These are phyloP conservation scores for Biscogniauxia sp. DNA, from an alignment of 2,329 filamentous ascomycete genomes.

Conservation along the genomic window DNA sequence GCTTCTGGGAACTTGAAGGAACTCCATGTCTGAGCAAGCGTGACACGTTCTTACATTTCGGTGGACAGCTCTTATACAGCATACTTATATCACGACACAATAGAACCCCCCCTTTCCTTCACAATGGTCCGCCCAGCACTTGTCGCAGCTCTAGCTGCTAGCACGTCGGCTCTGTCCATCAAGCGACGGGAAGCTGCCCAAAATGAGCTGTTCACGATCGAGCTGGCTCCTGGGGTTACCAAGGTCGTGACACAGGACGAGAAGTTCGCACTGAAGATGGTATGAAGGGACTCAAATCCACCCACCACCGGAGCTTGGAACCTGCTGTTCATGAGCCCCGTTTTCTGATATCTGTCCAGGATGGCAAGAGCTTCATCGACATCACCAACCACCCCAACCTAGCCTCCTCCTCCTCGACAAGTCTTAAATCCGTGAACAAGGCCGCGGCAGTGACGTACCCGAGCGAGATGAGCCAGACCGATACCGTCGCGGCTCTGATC, in stretches of 20 bases:
- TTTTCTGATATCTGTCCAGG: conserved; percentile 42
- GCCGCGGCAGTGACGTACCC: conserved; percentile 50
- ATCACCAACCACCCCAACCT: conserved; percentile 64
- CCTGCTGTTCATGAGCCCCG: conserved; percentile 36
- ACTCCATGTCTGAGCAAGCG: not conserved
- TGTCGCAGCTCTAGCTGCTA: conserved; percentile 22
- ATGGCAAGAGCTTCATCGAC: conserved; percentile 75
- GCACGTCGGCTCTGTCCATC: conserved; percentile 19
- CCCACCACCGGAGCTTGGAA: not conserved
- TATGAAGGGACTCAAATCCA: conserved; percentile 33
- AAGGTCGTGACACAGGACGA: conserved; percentile 70
- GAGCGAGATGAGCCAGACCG: conserved; percentile 53
- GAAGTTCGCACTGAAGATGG: conserved; percentile 68
- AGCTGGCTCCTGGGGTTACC: conserved; percentile 65
- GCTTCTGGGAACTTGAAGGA: not conserved
- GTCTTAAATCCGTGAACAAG: conserved; percentile 27
- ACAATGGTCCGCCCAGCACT: conserved; percentile 24
- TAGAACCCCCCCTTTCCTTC: not conserved
- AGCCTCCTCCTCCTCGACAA: conserved; percentile 39
- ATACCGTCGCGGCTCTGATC: conserved; percentile 56
- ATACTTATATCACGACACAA: not conserved
- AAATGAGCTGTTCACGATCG: conserved; percentile 41
- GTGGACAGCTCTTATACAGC: not conserved
- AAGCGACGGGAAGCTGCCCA: conserved; percentile 13
- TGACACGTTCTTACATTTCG: not conserved